Evolutionary conservation across 2,329 filamentous ascomycete species (phyloP).

Genomic region (Cladorrhinum sp.): DNA sequence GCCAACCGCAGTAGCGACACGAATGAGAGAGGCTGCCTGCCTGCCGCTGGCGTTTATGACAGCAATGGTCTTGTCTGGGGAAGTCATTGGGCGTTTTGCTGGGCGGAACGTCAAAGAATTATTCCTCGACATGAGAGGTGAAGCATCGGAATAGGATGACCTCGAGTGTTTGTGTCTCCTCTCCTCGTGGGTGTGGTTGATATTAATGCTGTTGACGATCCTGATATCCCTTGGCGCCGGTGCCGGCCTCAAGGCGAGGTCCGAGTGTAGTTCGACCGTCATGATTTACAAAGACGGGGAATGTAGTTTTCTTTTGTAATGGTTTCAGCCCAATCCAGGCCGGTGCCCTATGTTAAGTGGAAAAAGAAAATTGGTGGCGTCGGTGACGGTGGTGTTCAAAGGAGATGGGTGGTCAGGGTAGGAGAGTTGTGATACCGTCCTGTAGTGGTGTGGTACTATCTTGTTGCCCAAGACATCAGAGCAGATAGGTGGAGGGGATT

Average conservation of each 20-base stretch:
- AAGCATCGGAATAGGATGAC: slow-evolving; percentile 60
- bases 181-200: slow-evolving; percentile 25
- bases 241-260: slow-evolving; percentile 35
- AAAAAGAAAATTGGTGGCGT: background rate
- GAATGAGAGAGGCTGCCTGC: slow-evolving; percentile 91
- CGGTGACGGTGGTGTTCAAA: background rate
- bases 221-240: slow-evolving; percentile 34
- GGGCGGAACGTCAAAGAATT: slow-evolving; percentile 61
- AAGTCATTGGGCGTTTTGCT: slow-evolving; percentile 56
- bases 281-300: slow-evolving; percentile 21
- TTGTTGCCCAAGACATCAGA: slow-evolving; percentile 6
- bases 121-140: slow-evolving; percentile 55
- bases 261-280: slow-evolving; percentile 35
- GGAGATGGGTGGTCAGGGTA: background rate
- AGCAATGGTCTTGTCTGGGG: slow-evolving; percentile 75
- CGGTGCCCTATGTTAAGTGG: background rate
- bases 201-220: slow-evolving; percentile 1
- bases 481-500: background rate
- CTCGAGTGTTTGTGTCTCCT: slow-evolving; percentile 58
- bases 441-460: background rate
- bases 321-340: background rate
- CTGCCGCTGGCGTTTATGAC: slow-evolving; percentile 95
- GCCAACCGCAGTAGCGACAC: slow-evolving; percentile 88
- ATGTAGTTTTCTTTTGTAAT: background rate
- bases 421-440: background rate